Evolutionary conservation across 805 yeast species (phyloP).

Genomic region (Monosporozyma unispora): DNA sequence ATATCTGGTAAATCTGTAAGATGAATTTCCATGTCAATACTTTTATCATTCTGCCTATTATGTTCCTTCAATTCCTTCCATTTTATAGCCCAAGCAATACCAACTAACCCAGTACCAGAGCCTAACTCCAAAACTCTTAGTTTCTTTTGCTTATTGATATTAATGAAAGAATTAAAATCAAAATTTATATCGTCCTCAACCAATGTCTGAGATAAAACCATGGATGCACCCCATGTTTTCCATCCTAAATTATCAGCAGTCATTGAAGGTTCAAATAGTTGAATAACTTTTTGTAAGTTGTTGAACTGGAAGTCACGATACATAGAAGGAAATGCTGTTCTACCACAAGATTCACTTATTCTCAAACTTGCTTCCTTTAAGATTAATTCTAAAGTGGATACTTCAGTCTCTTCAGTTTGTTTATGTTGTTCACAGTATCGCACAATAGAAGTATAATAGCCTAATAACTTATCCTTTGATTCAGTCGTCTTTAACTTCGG

Average conservation of each 20-base stretch:
- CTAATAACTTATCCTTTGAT: slow-evolving; percentile 41
- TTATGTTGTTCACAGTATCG: slow-evolving; percentile 2
- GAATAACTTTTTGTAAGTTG: slow-evolving; percentile 24
- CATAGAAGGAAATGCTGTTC: slow-evolving; percentile 72
- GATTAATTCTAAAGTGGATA: slow-evolving; percentile 23
- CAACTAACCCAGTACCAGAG: slow-evolving; percentile 89
- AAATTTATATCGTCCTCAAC: slow-evolving; percentile 17
- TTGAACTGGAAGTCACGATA: slow-evolving; percentile 48
- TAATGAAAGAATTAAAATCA: not conserved
- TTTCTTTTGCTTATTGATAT: slow-evolving; percentile 3
- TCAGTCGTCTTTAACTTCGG: slow-evolving; percentile 34
- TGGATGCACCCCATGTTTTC: slow-evolving; percentile 94
- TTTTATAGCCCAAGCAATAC: slow-evolving; percentile 48
- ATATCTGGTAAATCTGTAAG: slow-evolving; percentile 80
- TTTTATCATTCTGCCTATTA: slow-evolving; percentile 9
- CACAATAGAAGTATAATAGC: slow-evolving; percentile 37
- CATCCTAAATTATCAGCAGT: slow-evolving; percentile 82
- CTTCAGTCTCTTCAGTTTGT: not conserved
- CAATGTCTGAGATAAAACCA: slow-evolving; percentile 52
- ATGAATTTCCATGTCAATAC: slow-evolving; percentile 33
- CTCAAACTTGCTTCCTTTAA: slow-evolving; percentile 50
- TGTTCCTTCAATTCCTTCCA: slow-evolving; percentile 31
- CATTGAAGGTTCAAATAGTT: slow-evolving; percentile 70
- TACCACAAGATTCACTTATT: slow-evolving; percentile 74
- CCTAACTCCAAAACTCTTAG: slow-evolving; percentile 65